These are phyloP conservation scores for Toxicodendron radicans DNA, from an alignment of 345 rosid genomes.

Conservation along the genomic window DNA sequence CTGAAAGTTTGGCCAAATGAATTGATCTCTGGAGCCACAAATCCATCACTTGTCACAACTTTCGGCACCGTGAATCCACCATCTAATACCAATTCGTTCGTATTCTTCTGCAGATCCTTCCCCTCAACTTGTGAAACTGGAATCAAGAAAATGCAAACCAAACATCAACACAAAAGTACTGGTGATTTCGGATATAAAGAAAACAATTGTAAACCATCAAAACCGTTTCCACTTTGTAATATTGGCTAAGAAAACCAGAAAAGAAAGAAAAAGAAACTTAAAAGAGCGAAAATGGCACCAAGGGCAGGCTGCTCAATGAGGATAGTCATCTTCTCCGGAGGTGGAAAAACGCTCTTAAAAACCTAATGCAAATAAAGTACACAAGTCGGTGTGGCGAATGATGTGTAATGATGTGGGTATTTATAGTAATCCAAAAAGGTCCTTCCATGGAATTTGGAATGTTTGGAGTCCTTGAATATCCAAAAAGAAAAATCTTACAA, in stretches of 20 bases:
- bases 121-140: conserved; percentile 31
- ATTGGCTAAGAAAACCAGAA: too few relatives aligned
- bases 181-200: too few relatives aligned
- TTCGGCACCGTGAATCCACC: conserved; percentile 44
- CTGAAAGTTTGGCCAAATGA: conserved; percentile 55
- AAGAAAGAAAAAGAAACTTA: background rate
- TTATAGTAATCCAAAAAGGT: conserved; percentile 41
- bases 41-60: conserved; percentile 26
- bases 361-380: background rate
- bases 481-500: conserved; percentile 24
- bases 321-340: conserved; percentile 50
- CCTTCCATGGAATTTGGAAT: conserved; percentile 56
- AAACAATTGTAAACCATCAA: too few relatives aligned
- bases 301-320: conserved; percentile 41
- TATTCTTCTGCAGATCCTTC: conserved; percentile 23
- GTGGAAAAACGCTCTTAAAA: background rate
- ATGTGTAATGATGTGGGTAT: conserved; percentile 6
- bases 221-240: too few relatives aligned
- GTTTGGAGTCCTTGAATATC: conserved; percentile 42
- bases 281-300: conserved; percentile 30
- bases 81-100: conserved; percentile 47
- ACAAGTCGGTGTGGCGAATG: background rate
- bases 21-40: conserved; percentile 46
- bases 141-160: background rate
- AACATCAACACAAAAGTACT: too few relatives aligned